Conservation (phyloP, 2,329 filamentous ascomycete species). For the Sarocladiaceae sp. region DNA sequence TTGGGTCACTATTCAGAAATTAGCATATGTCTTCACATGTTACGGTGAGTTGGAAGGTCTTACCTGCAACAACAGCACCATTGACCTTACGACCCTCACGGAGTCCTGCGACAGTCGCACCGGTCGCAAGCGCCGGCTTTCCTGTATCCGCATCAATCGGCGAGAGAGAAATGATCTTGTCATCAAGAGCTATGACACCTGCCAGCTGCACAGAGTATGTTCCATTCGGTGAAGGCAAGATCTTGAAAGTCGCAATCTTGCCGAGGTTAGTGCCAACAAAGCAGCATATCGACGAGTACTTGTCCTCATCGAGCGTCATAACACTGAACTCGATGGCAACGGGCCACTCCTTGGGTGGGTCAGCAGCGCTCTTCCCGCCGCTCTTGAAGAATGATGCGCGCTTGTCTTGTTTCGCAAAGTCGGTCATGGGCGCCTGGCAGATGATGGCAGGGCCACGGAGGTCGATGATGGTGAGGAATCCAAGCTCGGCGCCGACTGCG, state of each 20-base stretch:
- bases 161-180: slow-evolving; percentile 67
- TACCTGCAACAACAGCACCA: slow-evolving; percentile 73
- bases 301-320: slow-evolving; percentile 88
- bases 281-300: slow-evolving; percentile 89
- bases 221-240: slow-evolving; percentile 69
- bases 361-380: slow-evolving; percentile 21
- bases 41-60: slow-evolving; percentile 21
- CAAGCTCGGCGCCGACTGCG: slow-evolving; percentile 78
- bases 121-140: slow-evolving; percentile 70
- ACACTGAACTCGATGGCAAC: slow-evolving; percentile 86
- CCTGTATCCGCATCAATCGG: slow-evolving; percentile 80
- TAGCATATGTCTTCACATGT: neutral
- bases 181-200: slow-evolving; percentile 64
- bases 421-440: slow-evolving; percentile 65
- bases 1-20: slow-evolving; percentile 45
- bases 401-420: slow-evolving; percentile 75
- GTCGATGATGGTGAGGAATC: slow-evolving; percentile 78
- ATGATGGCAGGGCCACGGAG: slow-evolving; percentile 83
- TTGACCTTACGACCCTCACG: slow-evolving; percentile 71
- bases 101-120: slow-evolving; percentile 69
- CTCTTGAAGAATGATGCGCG: slow-evolving; percentile 64
- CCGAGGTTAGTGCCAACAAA: slow-evolving; percentile 87
- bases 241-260: slow-evolving; percentile 83
- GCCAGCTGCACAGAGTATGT: slow-evolving; percentile 67
- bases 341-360: slow-evolving; percentile 62